phyloP scores from a whole-genome alignment of 768 basidiomycete genomes.

The Russula foetens region DNA sequence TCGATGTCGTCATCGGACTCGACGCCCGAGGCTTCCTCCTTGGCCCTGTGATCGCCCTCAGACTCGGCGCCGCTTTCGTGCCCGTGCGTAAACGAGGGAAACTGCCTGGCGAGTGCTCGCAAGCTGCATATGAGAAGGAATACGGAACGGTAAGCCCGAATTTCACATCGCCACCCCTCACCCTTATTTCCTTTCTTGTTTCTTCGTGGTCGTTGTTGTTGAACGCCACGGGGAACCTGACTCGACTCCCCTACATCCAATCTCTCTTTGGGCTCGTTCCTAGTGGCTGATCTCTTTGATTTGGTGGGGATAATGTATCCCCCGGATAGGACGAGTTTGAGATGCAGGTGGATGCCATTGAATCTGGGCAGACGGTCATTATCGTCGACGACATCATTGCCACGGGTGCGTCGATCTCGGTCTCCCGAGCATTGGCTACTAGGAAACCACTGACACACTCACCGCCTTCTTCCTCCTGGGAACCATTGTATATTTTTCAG shows the following conservation, averaged over 20 bases:
- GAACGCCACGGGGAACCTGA: too few species aligned
- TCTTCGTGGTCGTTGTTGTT: too few species aligned
- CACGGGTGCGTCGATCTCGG: conserved; percentile 52
- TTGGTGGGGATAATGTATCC: too few species aligned
- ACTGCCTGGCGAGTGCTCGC: conserved; percentile 79
- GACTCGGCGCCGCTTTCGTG: conserved; percentile 90
- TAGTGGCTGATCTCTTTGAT: too few species aligned
- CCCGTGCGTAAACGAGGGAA: conserved; percentile 94
- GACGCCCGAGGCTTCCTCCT: conserved; percentile 96
- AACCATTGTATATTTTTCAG: conserved; percentile 30
- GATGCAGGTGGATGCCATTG: conserved; percentile 84
- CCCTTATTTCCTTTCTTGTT: too few species aligned
- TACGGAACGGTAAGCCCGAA: conserved; percentile 62
- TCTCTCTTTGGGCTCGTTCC: too few species aligned
- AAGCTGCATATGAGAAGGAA: conserved; percentile 81
- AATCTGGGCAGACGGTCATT: conserved; percentile 74
- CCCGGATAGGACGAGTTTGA: conserved; percentile 77
- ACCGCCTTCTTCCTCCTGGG: neutral
- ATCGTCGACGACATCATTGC: conserved; percentile 95
- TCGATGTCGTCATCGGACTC: conserved; percentile 90
- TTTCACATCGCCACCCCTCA: too few species aligned
- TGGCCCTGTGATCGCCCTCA: conserved; percentile 84
- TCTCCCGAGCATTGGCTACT: neutral
- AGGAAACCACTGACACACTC: neutral
- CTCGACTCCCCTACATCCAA: too few species aligned